Evolutionary conservation across 345 rosid species (phyloP).

Genomic region (Mangifera indica): DNA sequence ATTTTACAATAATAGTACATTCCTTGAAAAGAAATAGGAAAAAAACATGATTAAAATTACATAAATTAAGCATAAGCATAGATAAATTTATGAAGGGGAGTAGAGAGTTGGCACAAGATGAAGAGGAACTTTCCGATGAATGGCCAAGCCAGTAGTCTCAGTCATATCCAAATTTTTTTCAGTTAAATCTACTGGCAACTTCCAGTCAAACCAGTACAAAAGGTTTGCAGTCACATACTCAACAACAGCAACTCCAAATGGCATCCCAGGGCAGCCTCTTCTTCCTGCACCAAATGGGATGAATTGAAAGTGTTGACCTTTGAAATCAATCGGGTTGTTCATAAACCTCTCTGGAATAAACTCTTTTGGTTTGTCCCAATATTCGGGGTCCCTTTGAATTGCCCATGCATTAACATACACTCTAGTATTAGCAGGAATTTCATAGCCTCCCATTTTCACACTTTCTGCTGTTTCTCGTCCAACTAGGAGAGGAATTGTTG

Average conservation of each 20-base stretch:
- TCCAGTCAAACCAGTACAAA: slow-evolving; percentile 9
- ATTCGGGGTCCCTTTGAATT: slow-evolving; percentile 7
- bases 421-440: neutral
- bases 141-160: neutral
- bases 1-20: no score
- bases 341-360: slow-evolving; percentile 6
- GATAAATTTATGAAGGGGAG: neutral
- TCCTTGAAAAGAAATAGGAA: no score
- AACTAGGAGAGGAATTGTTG: neutral
- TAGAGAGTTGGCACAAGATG: neutral
- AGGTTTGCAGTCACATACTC: slow-evolving; percentile 1
- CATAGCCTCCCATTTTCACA: neutral
- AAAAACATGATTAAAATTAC: no score
- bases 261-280: slow-evolving; percentile 3
- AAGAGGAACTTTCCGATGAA: slow-evolving; percentile 8
- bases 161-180: slow-evolving; percentile 9
- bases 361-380: slow-evolving; percentile 9
- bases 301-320: neutral
- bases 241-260: neutral
- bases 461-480: neutral
- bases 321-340: neutral
- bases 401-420: neutral
- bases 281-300: slow-evolving; percentile 9
- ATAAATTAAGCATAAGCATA: no score
- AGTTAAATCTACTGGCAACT: neutral